phyloP scores from a whole-genome alignment of 208 protist species.

The Crithidia thermophila region DNA sequence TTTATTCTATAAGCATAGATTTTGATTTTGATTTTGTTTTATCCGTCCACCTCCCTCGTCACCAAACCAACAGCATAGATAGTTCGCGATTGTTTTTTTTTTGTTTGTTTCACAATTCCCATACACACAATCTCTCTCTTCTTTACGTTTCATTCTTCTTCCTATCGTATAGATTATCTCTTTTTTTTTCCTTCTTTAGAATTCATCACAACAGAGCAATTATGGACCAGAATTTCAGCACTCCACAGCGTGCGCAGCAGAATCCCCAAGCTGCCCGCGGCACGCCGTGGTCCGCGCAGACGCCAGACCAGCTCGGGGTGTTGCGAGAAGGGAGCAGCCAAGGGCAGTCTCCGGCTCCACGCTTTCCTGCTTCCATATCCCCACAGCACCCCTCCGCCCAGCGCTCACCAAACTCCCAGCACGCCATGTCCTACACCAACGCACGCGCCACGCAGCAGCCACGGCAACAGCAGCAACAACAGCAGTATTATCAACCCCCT shows the following conservation, averaged over 20 bases:
- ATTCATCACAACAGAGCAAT: too few species aligned
- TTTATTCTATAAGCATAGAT: neutral
- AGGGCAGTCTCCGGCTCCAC: conserved; percentile 17
- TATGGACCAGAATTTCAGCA: conserved; percentile 2
- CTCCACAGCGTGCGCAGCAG: conserved; percentile 1
- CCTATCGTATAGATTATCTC: neutral
- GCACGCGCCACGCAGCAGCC: neutral
- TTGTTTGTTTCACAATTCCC: neutral
- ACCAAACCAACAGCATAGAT: too few species aligned
- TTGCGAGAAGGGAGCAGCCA: neutral
- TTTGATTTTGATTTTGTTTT: neutral
- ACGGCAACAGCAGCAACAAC: too few species aligned
- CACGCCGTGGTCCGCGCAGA: neutral
- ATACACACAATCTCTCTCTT: too few species aligned
- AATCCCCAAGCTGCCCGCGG: neutral
- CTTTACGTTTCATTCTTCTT: neutral
- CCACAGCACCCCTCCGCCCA: neutral
- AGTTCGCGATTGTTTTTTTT: neutral
- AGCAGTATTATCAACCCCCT: too few species aligned
- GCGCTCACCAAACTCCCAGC: neutral
- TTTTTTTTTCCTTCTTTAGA: too few species aligned
- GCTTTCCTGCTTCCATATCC: neutral
- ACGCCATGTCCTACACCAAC: neutral
- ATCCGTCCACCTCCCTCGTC: too few species aligned
- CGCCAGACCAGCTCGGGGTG: neutral